Percentiles rank a stretch among this genome's conserved stretches.
Evolutionary conservation across 148 eudicot species (phyloP).

Genomic region (Rhododendron simsii): DNA sequence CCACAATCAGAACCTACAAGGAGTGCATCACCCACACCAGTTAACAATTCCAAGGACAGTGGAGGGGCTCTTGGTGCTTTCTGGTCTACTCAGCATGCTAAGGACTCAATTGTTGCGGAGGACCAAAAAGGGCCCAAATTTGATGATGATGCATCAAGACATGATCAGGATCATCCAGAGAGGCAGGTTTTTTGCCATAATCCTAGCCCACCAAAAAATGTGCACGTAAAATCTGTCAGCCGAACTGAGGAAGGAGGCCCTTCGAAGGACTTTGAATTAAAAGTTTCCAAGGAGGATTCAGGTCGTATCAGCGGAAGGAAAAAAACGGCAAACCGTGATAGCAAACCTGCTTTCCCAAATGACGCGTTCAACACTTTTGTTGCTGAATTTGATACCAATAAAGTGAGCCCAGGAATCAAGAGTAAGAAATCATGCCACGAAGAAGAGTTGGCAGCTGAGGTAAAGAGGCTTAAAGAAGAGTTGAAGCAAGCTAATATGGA

Average conservation of each 20-base stretch:
- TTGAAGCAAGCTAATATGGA: slow-evolving; percentile 65
- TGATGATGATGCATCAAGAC: slow-evolving; percentile 38
- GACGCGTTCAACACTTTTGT: slow-evolving; percentile 72
- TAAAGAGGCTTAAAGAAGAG: slow-evolving; percentile 66
- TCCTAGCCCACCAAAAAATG: slow-evolving; percentile 27
- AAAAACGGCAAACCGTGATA: slow-evolving; percentile 31
- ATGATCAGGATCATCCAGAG: slow-evolving; percentile 32
- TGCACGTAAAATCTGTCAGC: slow-evolving; percentile 22
- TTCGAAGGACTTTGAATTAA: slow-evolving; percentile 32
- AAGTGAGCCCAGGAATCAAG: slow-evolving; percentile 41
- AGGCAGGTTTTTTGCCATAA: slow-evolving; percentile 25
- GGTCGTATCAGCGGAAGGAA: slow-evolving; percentile 20
- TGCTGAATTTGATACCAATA: slow-evolving; percentile 68
- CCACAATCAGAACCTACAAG: slow-evolving; percentile 60
- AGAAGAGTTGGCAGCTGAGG: slow-evolving; percentile 55
- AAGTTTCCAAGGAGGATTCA: slow-evolving; percentile 32
- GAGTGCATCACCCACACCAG: slow-evolving; percentile 34
- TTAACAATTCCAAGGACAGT: slow-evolving; percentile 28
- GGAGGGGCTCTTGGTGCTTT: slow-evolving; percentile 68
- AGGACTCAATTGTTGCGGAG: slow-evolving; percentile 40
- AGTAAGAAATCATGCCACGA: slow-evolving; percentile 35
- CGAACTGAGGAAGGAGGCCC: slow-evolving; percentile 7
- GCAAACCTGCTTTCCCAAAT: slow-evolving; percentile 36
- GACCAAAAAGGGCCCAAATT: slow-evolving; percentile 45
- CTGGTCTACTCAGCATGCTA: slow-evolving; percentile 85